Evolutionary conservation across 345 rosid species (phyloP).

Genomic region (Rhizophora apiculata): DNA sequence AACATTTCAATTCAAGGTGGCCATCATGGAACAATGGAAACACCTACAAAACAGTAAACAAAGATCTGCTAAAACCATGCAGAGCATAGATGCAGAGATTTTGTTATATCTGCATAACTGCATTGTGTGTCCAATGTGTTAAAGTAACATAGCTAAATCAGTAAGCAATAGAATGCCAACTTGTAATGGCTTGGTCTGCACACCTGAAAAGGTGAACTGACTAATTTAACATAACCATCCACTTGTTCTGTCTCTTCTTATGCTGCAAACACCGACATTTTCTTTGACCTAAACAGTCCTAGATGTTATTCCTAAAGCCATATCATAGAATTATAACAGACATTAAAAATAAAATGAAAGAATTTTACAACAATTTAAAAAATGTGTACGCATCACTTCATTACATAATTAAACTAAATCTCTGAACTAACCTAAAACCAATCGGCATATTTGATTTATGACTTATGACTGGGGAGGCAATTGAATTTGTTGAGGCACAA

Average conservation of each 20-base stretch:
- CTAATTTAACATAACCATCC: neutral
- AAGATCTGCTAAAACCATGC: no score
- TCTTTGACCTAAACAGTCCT: neutral
- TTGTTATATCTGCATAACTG: neutral
- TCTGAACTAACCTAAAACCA: neutral
- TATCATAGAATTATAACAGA: no score
- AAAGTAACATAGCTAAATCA: neutral
- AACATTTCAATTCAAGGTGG: no score
- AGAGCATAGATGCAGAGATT: neutral
- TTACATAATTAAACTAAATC: neutral
- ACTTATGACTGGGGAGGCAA: no score
- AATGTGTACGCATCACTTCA: conserved; percentile 1
- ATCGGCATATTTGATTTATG: neutral
- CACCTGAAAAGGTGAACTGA: neutral
- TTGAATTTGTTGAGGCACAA: neutral
- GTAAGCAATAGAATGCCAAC: neutral
- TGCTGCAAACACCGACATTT: neutral
- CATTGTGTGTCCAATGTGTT: neutral
- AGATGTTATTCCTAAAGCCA: no score
- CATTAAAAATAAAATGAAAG: neutral
- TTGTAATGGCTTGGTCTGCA: neutral
- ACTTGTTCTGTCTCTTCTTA: neutral
- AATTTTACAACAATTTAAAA: neutral
- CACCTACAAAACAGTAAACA: no score
- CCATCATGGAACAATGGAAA: no score